Evolutionary conservation across 2,329 filamentous ascomycete genomes (phyloP), one percentile per base, ranked within the genome.

Genomic region (Pseudopithomyces chartarum): DNA sequence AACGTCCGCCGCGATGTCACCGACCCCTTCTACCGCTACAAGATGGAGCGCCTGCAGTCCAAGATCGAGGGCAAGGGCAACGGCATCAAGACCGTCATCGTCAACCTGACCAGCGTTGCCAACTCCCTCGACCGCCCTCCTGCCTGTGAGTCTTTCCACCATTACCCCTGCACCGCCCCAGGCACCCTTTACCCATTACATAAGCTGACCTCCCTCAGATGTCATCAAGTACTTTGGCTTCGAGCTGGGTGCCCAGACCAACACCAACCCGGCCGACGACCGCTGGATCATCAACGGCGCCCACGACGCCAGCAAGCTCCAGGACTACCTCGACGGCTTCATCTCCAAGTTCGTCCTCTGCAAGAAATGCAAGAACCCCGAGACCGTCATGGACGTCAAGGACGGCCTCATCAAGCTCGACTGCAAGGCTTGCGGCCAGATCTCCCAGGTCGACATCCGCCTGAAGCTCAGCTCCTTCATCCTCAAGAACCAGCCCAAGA

Each of bases 151-250:
- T 45, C 26, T 40, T 33, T 22, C 40, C 43, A 33, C 42, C 26
- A 43, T 42, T 48, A 46, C 46, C 33, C 26, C 26, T 8, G 8
- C 26, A 29, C 8, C n/a, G n/a, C n/a, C n/a, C n/a, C 26, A 29
- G 26, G 10, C 39, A n/a, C 40, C 36, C 39, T 26, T 23, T 33
- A 15, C 15, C 26, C 38, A 19, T 40, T 40, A 17, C 13, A 17
- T 12, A 26, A 40, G 48, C 61, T 61, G 49, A 64, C 55, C 23
- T 8, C 29, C 46, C 53, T 17, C 54, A 80, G 78, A 97, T 78
- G 87, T 99, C 76, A 98, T 99, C 88, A 99, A 99, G 84, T 99
- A 96, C 84, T 99, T 99, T 74, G 95, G 95, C 70, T 98, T 99
- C 78, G 95, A 99, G 82, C 88, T 99, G 57, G 95, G 95, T 77